Percentiles rank a stretch among this genome's conserved stretches.
Evolutionary conservation across 306 rosid species (phyloP).

Genomic region (Elaeagnus macrophylla): DNA sequence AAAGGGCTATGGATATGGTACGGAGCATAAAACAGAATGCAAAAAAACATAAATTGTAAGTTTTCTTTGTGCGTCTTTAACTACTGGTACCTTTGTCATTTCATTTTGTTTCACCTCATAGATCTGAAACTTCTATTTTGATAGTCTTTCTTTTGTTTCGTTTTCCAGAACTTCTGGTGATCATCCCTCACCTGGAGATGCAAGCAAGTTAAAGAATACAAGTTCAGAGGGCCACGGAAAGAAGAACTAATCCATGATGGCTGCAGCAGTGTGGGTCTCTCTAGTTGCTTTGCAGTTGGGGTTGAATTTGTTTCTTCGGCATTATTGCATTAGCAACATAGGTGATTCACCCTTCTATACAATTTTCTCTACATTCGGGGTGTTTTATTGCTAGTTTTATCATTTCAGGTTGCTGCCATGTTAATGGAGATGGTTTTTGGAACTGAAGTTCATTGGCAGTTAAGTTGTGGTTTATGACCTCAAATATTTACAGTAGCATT

Average conservation of each 20-base stretch:
- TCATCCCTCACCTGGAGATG: conserved; percentile 54
- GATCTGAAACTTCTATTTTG: conserved; percentile 1
- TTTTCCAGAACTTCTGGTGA: conserved; percentile 47
- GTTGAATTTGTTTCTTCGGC: conserved; percentile 41
- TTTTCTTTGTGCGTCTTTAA: conserved; percentile 4
- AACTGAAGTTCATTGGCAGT: conserved; percentile 85
- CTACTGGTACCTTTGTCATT: conserved; percentile 8
- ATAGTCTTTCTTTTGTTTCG: conserved; percentile 4
- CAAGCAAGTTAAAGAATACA: conserved; percentile 39
- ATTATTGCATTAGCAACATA: conserved; percentile 39
- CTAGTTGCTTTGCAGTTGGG: conserved; percentile 26
- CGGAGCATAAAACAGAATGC: conserved; percentile 82
- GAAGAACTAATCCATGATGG: conserved; percentile 37
- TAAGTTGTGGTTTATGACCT: conserved; percentile 73
- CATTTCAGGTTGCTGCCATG: conserved; percentile 83
- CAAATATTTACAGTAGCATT: conserved; percentile 39
- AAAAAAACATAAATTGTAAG: conserved; percentile 71
- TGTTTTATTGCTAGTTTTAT: conserved; percentile 49
- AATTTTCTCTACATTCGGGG: conserved; percentile 22
- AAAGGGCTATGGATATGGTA: conserved; percentile 87
- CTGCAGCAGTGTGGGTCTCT: conserved; percentile 24
- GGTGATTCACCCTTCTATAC: conserved; percentile 34
- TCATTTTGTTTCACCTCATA: background rate
- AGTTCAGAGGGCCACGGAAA: conserved; percentile 52
- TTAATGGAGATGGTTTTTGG: conserved; percentile 57